A percentile compares a stretch with the other conserved stretches of the same genome.
Evolutionary conservation across 352 stramenopile species (phyloP).

Genomic region (Hyaloperonospora arabidopsidis): DNA sequence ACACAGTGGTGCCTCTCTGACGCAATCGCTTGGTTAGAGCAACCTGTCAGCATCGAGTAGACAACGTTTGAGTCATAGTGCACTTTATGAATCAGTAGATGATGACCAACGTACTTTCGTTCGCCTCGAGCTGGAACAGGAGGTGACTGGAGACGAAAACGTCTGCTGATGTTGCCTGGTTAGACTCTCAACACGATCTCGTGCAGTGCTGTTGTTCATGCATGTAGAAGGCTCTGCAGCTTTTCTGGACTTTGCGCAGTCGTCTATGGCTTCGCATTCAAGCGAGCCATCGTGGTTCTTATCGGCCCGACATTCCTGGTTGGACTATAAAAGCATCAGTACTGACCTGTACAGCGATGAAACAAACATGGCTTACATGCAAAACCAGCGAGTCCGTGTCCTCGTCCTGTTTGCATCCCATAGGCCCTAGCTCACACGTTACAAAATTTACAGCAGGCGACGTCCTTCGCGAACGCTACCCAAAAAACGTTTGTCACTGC

Average conservation of each 20-base stretch:
- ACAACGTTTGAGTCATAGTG: slow-evolving; percentile 2
- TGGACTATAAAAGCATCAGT: slow-evolving; percentile 5
- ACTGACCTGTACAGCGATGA: not conserved
- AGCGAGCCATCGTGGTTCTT: not conserved
- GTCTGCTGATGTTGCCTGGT: not conserved
- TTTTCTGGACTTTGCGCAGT: not conserved
- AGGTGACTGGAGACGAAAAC: not conserved
- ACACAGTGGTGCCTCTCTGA: slow-evolving; percentile 30
- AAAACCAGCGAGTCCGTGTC: not conserved
- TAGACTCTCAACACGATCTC: not conserved
- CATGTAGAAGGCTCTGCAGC: not conserved
- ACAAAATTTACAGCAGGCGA: slow-evolving; percentile 1
- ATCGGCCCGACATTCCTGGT: slow-evolving; percentile 2
- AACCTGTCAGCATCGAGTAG: slow-evolving; percentile 5
- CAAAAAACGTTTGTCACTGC: not conserved
- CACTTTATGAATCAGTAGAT: not conserved
- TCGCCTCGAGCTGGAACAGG: slow-evolving; percentile 6
- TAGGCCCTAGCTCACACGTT: not conserved
- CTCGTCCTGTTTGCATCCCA: not conserved
- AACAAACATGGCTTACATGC: slow-evolving; percentile 2
- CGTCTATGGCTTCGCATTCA: no score
- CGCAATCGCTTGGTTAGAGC: slow-evolving; percentile 28
- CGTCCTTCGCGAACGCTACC: slow-evolving; percentile 1
- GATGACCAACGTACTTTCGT: slow-evolving; percentile 12
- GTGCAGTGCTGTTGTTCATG: not conserved